Evolutionary conservation across 1,139 yeast genomes (phyloP).

Genomic region (Candida anutae): DNA sequence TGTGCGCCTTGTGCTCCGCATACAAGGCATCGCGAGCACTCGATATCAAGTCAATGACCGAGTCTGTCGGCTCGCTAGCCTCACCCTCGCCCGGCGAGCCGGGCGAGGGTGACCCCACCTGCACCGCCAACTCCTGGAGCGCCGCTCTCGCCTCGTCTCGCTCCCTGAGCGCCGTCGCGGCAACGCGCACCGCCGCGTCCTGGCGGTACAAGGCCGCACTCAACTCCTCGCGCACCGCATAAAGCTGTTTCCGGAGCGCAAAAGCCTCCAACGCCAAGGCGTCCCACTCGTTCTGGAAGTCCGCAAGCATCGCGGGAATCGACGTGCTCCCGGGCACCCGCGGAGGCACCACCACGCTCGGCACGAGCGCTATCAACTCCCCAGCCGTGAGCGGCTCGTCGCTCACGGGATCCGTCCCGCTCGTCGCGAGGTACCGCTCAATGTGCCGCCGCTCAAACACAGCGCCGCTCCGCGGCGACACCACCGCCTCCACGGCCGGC

Average conservation of each 20-base stretch:
- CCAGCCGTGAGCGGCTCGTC: conserved; percentile 50
- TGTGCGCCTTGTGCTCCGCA: conserved; percentile 34
- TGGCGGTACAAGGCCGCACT: conserved; percentile 73
- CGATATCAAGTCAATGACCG: conserved; percentile 11
- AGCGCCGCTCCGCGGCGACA: conserved; percentile 66
- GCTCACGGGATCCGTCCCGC: conserved; percentile 70
- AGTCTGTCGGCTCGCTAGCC: conserved; percentile 12
- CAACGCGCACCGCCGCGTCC: conserved; percentile 88
- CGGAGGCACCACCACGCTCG: conserved; percentile 28
- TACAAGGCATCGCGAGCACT: conserved; percentile 33
- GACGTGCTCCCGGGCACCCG: conserved; percentile 50
- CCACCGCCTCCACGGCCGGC: conserved; percentile 58
- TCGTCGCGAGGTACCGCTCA: conserved; percentile 53
- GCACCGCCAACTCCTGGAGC: conserved; percentile 38
- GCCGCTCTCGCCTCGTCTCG: conserved; percentile 65
- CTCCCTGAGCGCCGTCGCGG: conserved; percentile 64
- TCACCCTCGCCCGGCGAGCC: conserved; percentile 1
- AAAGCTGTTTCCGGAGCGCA: conserved; percentile 64
- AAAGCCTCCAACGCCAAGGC: conserved; percentile 77
- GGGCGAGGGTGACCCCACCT: conserved; percentile 17
- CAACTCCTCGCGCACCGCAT: conserved; percentile 59
- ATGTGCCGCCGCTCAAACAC: conserved; percentile 63
- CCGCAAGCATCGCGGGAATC: conserved; percentile 67
- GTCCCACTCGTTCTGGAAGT: conserved; percentile 88
- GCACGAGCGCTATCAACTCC: conserved; percentile 48